These are phyloP conservation scores for Salix arbutifolia DNA, from an alignment of 345 rosid genomes.

Conservation along the genomic window DNA sequence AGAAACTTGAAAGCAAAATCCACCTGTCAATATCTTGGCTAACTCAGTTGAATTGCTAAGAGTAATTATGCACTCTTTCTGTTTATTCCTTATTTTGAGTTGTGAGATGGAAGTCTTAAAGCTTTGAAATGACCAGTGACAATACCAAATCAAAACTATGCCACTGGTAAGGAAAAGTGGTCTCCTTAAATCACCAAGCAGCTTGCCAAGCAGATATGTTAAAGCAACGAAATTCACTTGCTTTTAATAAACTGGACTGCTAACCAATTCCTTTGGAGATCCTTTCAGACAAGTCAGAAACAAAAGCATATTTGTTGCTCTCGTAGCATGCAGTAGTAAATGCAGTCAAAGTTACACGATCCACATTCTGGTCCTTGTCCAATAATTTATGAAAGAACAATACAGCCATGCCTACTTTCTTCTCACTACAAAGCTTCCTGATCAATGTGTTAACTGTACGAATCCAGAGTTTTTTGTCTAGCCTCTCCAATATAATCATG, in stretches of 20 bases:
- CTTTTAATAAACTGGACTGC: neutral
- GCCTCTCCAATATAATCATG: conserved; percentile 62
- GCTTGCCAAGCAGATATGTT: neutral
- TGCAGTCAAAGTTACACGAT: conserved; percentile 66
- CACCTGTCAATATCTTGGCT: neutral
- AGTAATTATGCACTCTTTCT: neutral
- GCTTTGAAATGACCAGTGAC: neutral
- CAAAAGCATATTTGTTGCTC: conserved; percentile 64
- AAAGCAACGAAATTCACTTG: conserved; percentile 1
- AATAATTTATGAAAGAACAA: conserved; percentile 65
- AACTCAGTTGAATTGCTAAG: neutral
- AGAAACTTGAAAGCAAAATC: neutral
- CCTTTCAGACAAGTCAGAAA: conserved; percentile 59
- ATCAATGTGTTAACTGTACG: conserved; percentile 69
- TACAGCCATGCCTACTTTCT: conserved; percentile 74
- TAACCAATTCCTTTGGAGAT: conserved; percentile 52
- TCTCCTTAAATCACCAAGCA: neutral
- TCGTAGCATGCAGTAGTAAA: conserved; percentile 72
- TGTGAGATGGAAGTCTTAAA: neutral
- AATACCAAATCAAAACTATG: neutral
- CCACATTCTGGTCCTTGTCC: conserved; percentile 49
- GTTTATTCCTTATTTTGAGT: neutral
- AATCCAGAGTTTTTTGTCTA: conserved; percentile 76
- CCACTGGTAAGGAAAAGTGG: neutral
- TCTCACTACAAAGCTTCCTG: conserved; percentile 82